Conservation (phyloP, 805 yeast genomes). For the Suhomyces emberorum region DNA sequence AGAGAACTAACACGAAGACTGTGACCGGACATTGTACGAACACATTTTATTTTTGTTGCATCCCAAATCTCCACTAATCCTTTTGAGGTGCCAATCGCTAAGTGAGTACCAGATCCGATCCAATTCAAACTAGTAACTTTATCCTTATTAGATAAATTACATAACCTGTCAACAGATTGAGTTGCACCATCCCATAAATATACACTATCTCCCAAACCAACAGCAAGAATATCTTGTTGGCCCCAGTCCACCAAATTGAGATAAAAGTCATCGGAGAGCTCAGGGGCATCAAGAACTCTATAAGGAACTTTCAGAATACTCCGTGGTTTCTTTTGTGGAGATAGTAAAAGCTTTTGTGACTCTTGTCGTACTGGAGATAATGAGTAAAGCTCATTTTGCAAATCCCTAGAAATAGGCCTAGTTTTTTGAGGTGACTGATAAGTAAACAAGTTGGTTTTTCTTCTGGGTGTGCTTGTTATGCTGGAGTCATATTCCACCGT, state of each 20-base stretch:
- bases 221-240: slow-evolving; percentile 79
- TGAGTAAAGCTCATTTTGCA: slow-evolving; percentile 74
- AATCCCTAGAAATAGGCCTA: slow-evolving; percentile 59
- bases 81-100: slow-evolving; percentile 85
- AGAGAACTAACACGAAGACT: slow-evolving; percentile 77
- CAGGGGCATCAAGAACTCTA: slow-evolving; percentile 94
- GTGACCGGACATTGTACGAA: slow-evolving; percentile 93
- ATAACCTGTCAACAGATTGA: slow-evolving; percentile 77
- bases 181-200: slow-evolving; percentile 88
- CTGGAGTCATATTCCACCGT: slow-evolving; percentile 4
- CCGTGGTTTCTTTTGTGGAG: slow-evolving; percentile 79
- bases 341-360: slow-evolving; percentile 70
- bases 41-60: slow-evolving; percentile 73
- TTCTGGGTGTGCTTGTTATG: slow-evolving; percentile 37
- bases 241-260: slow-evolving; percentile 96
- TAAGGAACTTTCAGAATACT: slow-evolving; percentile 83
- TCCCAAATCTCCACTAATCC: slow-evolving; percentile 97
- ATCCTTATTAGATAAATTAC: slow-evolving; percentile 65
- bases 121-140: slow-evolving; percentile 80
- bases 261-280: slow-evolving; percentile 89
- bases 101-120: slow-evolving; percentile 92
- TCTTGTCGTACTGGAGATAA: slow-evolving; percentile 87
- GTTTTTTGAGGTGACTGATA: slow-evolving; percentile 69
- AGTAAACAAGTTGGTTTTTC: slow-evolving; percentile 61
- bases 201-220: slow-evolving; percentile 83